Base-by-base conservation (phyloP, 2,329 filamentous ascomycete species). In the Pseudogymnoascus sp. region DNA sequence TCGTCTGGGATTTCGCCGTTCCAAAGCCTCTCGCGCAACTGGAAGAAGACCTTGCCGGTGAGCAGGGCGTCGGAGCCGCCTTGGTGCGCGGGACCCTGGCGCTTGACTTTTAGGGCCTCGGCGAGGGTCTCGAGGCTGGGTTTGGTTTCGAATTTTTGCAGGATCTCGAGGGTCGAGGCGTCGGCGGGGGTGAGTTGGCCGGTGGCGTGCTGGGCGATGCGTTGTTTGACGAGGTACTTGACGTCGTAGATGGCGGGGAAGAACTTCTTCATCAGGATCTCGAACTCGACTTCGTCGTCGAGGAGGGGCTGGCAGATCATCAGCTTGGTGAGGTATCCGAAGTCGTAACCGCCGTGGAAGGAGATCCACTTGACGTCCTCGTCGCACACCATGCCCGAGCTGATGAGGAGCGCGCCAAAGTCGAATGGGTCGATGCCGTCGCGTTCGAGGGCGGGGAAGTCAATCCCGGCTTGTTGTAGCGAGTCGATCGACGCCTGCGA, bases 261-360 rank as follows among this genome's bases (percentile, higher is more conserved):
- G 79, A 93, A 97, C 54, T 90, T 87, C 71, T 90, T 90, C 75
- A 97, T 90, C 57, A 93, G 83, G 69, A 87, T 84, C 71, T 95
- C 89, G 73, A 97, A 99, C 65, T 94, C 87, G 58, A 87, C 82
- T 72, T 97, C 94, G 67, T 96, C 91, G 67, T 91, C 89, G 0
- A 94, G 94, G 6, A 99, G 80, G 47, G 88, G 85, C 66, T 86
- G 83, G 75, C 89, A 89, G 62, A 90, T 87, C 73, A 99, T 86
- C 62, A 97, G 86, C 76, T 99, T 99, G 70, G 95, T 92, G 54
- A 99, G 80, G 71, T 97, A 97, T 57, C 92, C 94, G 75, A 99
- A 97, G 77, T 99, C 94, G 75, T 99, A 99, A 63, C 93, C 94
- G 28, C 91, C 94, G 74, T 99, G 94, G 76, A 97, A 97, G 3